Conservation (phyloP, 208 protist species). For the Crithidia expoeki region DNA sequence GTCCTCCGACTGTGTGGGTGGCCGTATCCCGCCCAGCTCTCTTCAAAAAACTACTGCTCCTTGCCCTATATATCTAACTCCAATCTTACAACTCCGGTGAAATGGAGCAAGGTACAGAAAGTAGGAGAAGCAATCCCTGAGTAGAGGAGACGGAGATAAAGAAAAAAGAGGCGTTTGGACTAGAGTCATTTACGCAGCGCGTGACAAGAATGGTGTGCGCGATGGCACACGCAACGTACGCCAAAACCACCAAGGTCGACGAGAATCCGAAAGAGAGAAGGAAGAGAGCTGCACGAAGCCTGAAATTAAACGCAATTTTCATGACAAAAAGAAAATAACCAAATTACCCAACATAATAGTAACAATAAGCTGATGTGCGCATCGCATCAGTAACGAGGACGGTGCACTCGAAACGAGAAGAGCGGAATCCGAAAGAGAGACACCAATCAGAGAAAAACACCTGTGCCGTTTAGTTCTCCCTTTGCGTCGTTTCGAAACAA, state of each 20-base stretch:
- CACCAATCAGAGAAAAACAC: constrained; percentile 13
- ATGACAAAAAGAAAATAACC: neutral
- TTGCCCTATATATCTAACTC: neutral
- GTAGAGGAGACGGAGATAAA: neutral
- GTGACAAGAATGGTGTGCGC: neutral
- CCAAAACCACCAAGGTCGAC: neutral
- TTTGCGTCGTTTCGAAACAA: too few relatives aligned
- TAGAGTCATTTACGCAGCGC: too few relatives aligned
- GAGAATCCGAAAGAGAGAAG: neutral
- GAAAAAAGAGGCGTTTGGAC: too few relatives aligned
- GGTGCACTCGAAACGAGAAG: too few relatives aligned
- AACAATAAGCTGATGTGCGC: too few relatives aligned
- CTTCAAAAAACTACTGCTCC: neutral
- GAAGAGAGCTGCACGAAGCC: neutral
- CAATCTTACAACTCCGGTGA: neutral
- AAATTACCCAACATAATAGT: too few relatives aligned
- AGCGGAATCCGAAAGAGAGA: neutral
- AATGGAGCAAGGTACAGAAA: too few relatives aligned
- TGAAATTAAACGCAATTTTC: too few relatives aligned
- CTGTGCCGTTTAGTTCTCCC: neutral
- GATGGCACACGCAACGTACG: neutral
- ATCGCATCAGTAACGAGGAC: too few relatives aligned
- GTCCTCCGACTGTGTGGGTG: neutral
- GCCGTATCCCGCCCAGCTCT: neutral
- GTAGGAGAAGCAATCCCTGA: too few relatives aligned